Conservation (phyloP, 2,329 filamentous ascomycete genomes). For the Penicillium frequentans region DNA sequence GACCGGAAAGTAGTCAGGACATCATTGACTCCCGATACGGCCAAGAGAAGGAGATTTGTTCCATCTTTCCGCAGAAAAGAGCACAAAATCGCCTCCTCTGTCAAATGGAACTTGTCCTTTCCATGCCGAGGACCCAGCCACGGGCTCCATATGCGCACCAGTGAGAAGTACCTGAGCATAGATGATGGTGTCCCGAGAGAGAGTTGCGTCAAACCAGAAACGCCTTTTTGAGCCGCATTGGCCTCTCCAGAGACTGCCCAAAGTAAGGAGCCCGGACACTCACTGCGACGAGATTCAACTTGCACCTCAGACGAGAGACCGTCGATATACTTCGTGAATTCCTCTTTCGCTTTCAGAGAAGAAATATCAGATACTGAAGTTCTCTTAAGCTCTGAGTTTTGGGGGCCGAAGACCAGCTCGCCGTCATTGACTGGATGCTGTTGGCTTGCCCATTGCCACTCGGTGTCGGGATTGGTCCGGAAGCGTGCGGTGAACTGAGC, state of each 20-base stretch:
- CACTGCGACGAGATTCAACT: constrained; percentile 37
- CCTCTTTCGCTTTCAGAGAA: constrained; percentile 11
- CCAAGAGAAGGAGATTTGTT: constrained; percentile 73
- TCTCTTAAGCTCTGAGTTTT: constrained; percentile 9
- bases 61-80: constrained; percentile 75
- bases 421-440: constrained; percentile 41
- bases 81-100: constrained; percentile 75
- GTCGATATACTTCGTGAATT: constrained; percentile 35
- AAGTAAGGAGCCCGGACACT: constrained; percentile 41
- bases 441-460: constrained; percentile 49
- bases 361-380: constrained; percentile 4
- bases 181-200: constrained; percentile 65
- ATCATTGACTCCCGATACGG: constrained; percentile 71
- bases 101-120: constrained; percentile 62
- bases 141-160: constrained; percentile 75
- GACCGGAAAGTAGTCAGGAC: constrained; percentile 69
- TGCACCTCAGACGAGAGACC: constrained; percentile 34
- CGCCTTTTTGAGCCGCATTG: constrained; percentile 51
- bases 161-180: constrained; percentile 72
- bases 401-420: constrained; percentile 41
- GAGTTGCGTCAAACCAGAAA: constrained; percentile 58
- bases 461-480: constrained; percentile 33
- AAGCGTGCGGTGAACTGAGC: constrained; percentile 47
- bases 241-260: constrained; percentile 59
- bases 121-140: constrained; percentile 93